Percentiles rank a stretch among this genome's conserved stretches.
phyloP scores from a whole-genome alignment of 345 rosid species.

The Psidium guajava region DNA sequence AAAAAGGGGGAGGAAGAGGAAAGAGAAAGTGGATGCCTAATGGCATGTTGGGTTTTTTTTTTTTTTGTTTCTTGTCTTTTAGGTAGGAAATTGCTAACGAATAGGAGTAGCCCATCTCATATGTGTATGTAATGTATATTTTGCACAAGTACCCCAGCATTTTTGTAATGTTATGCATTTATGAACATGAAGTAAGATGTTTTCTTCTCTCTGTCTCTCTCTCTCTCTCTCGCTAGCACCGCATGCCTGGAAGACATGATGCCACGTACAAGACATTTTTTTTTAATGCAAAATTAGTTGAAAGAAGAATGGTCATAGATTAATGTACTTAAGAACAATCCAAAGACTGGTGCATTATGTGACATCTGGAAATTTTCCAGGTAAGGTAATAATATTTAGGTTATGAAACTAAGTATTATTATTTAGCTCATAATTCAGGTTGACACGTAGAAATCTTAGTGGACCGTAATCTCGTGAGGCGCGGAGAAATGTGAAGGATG shows the following conservation, averaged over 20 bases:
- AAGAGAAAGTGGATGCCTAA: neutral
- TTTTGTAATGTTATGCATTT: constrained; percentile 17
- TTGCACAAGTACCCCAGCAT: constrained; percentile 13
- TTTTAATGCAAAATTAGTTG: neutral
- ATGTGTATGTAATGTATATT: constrained; percentile 30
- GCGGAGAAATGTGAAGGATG: too few relatives aligned
- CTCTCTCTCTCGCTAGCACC: neutral
- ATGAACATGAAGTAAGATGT: neutral
- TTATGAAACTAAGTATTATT: too few relatives aligned
- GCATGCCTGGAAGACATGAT: neutral
- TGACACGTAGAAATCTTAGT: too few relatives aligned
- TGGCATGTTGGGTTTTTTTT: constrained; percentile 5
- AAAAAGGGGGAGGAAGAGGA: neutral
- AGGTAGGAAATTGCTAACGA: constrained; percentile 8
- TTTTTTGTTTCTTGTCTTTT: neutral
- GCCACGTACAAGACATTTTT: neutral
- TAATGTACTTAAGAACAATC: neutral
- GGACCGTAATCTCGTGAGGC: too few relatives aligned
- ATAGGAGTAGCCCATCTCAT: constrained; percentile 2
- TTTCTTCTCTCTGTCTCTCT: neutral
- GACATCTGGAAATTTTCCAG: too few relatives aligned
- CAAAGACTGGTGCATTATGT: neutral
- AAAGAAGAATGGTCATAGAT: neutral
- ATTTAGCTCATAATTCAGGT: too few relatives aligned
- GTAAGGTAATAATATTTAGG: too few relatives aligned